Conservation (phyloP, 345 rosid genomes). For the Eutrema heterophyllum region DNA sequence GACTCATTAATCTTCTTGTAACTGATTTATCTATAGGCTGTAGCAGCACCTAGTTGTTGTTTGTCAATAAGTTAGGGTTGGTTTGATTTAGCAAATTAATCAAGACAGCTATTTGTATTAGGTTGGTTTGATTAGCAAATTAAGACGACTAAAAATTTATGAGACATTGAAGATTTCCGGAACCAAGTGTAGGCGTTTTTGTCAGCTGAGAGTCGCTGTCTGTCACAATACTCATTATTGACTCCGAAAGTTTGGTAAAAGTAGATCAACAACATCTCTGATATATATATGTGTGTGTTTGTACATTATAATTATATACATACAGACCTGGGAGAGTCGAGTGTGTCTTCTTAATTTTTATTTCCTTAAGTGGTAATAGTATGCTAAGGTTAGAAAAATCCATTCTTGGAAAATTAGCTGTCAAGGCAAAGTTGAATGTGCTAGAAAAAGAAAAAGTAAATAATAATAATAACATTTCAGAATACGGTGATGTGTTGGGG, state of each 20-base stretch:
- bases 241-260: neutral
- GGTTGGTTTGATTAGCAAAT: neutral
- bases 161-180: constrained; percentile 35
- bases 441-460: neutral
- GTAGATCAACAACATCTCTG: neutral
- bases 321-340: neutral
- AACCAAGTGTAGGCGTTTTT: constrained; percentile 17
- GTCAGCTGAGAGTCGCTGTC: no score
- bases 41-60: neutral
- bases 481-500: neutral
- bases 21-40: neutral
- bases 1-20: neutral
- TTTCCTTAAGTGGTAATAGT: neutral
- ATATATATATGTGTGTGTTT: neutral
- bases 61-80: neutral
- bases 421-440: neutral
- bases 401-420: constrained; percentile 8
- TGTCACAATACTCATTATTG: no score
- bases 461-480: neutral
- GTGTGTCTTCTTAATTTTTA: neutral
- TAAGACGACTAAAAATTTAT: neutral
- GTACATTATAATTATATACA: neutral
- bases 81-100: neutral
- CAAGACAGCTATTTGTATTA: neutral
- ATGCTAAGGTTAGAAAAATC: neutral